Percentiles rank a stretch among this genome's conserved stretches.
These are phyloP conservation scores for Starmera stellimalicola DNA, from an alignment of 1,139 yeast genomes.

Conservation along the genomic window DNA sequence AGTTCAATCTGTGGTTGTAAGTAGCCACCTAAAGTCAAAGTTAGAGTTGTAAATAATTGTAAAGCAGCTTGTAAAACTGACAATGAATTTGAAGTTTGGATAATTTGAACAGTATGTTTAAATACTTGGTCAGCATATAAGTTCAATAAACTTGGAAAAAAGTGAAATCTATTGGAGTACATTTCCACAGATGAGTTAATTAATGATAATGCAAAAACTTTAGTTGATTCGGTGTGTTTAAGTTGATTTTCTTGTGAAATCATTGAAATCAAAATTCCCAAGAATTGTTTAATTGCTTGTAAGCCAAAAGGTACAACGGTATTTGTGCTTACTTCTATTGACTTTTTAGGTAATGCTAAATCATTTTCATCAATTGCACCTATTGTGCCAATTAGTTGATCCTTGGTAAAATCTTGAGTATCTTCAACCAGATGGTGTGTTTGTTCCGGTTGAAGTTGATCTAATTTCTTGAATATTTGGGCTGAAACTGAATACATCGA, in stretches of 20 bases:
- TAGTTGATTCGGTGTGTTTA: conserved; percentile 80
- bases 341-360: conserved; percentile 12
- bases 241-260: conserved; percentile 75
- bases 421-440: conserved; percentile 21
- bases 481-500: conserved; percentile 66
- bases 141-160: conserved; percentile 57
- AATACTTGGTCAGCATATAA: conserved; percentile 72
- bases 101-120: conserved; percentile 71
- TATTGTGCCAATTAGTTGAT: conserved; percentile 24
- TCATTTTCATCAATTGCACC: conserved; percentile 21
- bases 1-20: conserved; percentile 63
- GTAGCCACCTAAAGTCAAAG: conserved; percentile 46
- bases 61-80: conserved; percentile 66
- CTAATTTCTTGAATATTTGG: conserved; percentile 55
- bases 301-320: conserved; percentile 23
- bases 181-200: conserved; percentile 77
- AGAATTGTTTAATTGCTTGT: conserved; percentile 28
- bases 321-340: conserved; percentile 15
- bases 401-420: conserved; percentile 25
- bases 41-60: conserved; percentile 62
- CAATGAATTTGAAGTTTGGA: conserved; percentile 60
- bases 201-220: conserved; percentile 72
- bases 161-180: conserved; percentile 58
- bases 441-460: conserved; percentile 43
- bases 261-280: conserved; percentile 74